Conservation (phyloP, 306 rosid genomes). For the Acacia melanoxylon region DNA sequence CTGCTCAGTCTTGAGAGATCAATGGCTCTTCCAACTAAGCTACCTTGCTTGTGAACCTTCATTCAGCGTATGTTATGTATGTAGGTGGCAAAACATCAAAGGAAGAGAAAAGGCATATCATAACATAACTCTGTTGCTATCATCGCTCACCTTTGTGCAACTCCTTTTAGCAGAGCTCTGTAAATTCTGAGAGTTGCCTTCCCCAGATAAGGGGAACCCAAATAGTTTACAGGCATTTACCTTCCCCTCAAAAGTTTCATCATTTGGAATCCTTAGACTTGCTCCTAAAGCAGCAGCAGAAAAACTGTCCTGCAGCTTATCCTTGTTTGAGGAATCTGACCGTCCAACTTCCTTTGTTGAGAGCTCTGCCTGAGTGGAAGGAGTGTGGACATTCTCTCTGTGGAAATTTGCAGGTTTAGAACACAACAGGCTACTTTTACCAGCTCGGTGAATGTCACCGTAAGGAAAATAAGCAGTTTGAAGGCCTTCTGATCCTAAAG, state of each 20-base stretch:
- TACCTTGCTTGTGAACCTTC: constrained; percentile 99
- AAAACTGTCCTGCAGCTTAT: constrained; percentile 46
- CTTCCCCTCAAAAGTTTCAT: constrained; percentile 53
- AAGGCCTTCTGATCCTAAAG: constrained; percentile 53
- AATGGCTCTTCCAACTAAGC: constrained; percentile 94
- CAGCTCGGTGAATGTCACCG: constrained; percentile 53
- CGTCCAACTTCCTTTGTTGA: constrained; percentile 51
- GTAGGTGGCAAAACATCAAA: constrained; percentile 55
- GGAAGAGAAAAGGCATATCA: constrained; percentile 47
- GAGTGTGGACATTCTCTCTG: constrained; percentile 46
- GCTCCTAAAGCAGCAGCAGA: constrained; percentile 51
- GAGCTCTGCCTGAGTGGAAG: constrained; percentile 51
- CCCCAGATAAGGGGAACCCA: constrained; percentile 78
- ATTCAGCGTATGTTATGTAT: constrained; percentile 51
- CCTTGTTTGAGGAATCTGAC: constrained; percentile 45
- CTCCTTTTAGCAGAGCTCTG: constrained; percentile 74
- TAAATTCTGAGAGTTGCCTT: constrained; percentile 48
- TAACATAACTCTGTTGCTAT: constrained; percentile 48
- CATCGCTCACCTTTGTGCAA: constrained; percentile 87
- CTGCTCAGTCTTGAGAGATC: constrained; percentile 86
- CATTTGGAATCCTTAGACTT: constrained; percentile 54
- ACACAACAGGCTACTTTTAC: constrained; percentile 49
- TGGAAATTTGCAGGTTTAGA: constrained; percentile 50
- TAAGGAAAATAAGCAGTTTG: constrained; percentile 60
- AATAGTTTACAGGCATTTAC: constrained; percentile 68